These are phyloP conservation scores for Moricandia arvensis DNA, from an alignment of 345 rosid genomes.

Conservation along the genomic window DNA sequence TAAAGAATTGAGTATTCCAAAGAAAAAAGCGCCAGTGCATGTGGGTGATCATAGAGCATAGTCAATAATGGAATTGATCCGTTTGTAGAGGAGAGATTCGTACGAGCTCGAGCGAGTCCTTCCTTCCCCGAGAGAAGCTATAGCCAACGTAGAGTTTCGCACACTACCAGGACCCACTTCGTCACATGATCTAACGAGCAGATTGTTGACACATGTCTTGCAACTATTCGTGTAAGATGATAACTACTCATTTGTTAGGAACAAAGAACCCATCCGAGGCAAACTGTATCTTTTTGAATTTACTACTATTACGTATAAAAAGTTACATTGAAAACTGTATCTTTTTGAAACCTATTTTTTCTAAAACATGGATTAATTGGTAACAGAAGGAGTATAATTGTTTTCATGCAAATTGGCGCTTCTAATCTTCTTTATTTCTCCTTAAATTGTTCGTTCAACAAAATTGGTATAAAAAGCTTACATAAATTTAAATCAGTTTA, in stretches of 20 bases:
- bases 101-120: slow-evolving; percentile 16
- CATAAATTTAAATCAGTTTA: too few relatives aligned
- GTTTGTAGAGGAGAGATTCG: slow-evolving; percentile 28
- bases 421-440: too few relatives aligned
- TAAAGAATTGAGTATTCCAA: too few relatives aligned
- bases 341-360: too few relatives aligned
- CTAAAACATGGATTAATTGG: too few relatives aligned
- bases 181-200: slow-evolving; percentile 44
- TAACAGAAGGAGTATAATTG: too few relatives aligned
- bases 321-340: too few relatives aligned
- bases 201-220: slow-evolving; percentile 22
- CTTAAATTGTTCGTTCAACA: too few relatives aligned
- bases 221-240: slow-evolving; percentile 11
- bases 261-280: slow-evolving; percentile 41
- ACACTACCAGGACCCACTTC: slow-evolving; percentile 38
- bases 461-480: too few relatives aligned
- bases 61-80: slow-evolving; percentile 32
- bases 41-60: slow-evolving; percentile 31
- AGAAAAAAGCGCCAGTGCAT: slow-evolving; percentile 25
- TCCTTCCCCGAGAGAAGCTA: not conserved
- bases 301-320: too few relatives aligned
- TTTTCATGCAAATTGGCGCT: too few relatives aligned
- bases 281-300: too few relatives aligned
- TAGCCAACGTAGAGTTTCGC: slow-evolving; percentile 10
- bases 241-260: slow-evolving; percentile 33